phyloP scores from a whole-genome alignment of 1,284 basidiomycete genomes.

The Meira nashicola region DNA sequence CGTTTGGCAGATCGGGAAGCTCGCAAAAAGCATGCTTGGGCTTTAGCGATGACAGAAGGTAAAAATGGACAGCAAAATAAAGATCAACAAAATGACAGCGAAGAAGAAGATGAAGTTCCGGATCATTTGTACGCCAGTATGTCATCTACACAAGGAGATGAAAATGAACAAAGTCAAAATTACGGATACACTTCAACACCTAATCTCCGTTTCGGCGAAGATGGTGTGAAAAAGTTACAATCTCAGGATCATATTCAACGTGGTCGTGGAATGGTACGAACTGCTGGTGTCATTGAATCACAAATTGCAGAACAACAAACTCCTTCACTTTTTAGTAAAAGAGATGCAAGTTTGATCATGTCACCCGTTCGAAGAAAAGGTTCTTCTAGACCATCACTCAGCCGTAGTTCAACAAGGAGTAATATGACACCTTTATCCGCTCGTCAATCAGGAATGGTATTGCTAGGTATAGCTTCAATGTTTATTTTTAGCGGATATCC shows the following conservation, averaged over 20 bases:
- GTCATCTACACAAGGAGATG: too few relatives aligned
- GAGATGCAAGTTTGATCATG: too few relatives aligned
- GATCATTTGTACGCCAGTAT: too few relatives aligned
- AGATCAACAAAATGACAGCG: too few relatives aligned
- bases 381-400: neutral
- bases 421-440: neutral
- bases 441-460: neutral
- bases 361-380: neutral
- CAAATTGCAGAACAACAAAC: neutral
- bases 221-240: neutral
- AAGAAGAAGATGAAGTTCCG: too few relatives aligned
- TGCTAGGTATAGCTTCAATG: neutral
- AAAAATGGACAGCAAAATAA: too few relatives aligned
- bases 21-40: neutral
- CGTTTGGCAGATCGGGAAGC: neutral
- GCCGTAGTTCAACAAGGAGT: neutral
- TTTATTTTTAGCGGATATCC: neutral
- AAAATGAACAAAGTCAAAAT: too few relatives aligned
- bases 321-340: too few relatives aligned
- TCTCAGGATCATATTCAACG: neutral
- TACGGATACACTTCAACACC: neutral
- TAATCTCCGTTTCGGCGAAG: neutral
- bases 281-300: neutral
- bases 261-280: constrained; percentile 5
- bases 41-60: too few relatives aligned